phyloP scores from a whole-genome alignment of 2,329 filamentous ascomycete species.

The Beauveria sp. region DNA sequence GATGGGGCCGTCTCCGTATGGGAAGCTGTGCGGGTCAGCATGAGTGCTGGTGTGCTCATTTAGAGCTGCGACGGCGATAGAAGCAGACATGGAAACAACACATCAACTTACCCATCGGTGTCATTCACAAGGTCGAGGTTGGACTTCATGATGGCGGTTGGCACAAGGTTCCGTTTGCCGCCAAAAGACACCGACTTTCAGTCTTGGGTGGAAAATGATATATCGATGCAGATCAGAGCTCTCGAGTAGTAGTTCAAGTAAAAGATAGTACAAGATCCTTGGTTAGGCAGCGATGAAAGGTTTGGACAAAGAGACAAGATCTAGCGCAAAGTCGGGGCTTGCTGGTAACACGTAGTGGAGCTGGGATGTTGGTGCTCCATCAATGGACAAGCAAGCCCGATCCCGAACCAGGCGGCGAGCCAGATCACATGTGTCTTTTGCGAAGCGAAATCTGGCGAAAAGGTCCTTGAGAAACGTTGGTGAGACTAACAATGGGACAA shows the following conservation, averaged over 20 bases:
- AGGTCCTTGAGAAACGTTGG: no score
- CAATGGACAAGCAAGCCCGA: not conserved
- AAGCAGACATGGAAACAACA: not conserved
- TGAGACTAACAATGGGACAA: not conserved
- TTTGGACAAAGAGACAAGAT: not conserved
- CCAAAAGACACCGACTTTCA: no score
- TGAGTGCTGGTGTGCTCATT: not conserved
- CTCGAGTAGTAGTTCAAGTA: not conserved
- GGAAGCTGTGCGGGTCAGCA: constrained; percentile 52
- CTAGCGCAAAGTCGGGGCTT: not conserved
- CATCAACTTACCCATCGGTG: constrained; percentile 43
- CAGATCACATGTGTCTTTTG: no score
- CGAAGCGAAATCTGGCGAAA: no score
- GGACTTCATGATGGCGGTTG: constrained; percentile 16
- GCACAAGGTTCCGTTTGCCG: not conserved
- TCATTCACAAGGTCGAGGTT: constrained; percentile 47
- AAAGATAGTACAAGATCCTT: not conserved
- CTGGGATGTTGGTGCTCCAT: not conserved
- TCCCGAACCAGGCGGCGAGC: not conserved
- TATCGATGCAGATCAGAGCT: not conserved
- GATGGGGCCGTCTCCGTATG: constrained; percentile 59
- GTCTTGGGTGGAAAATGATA: no score
- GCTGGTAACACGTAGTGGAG: not conserved
- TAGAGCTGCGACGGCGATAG: not conserved
- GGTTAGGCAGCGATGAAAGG: not conserved